Base-by-base conservation (phyloP, 768 basidiomycete genomes). In the Tricholoma saponaceum region DNA sequence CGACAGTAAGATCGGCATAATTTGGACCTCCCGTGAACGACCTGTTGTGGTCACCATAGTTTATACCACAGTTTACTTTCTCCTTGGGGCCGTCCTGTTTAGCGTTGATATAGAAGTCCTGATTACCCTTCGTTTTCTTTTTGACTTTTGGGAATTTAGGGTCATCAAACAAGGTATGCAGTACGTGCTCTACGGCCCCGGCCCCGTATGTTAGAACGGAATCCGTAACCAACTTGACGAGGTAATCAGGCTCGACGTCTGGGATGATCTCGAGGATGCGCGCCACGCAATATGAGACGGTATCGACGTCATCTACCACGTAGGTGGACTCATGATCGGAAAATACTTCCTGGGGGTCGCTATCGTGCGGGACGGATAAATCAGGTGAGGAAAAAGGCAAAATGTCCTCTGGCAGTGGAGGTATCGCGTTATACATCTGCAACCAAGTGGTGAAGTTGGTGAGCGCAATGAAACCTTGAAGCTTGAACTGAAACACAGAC, bases 1-100 rank as follows among this genome's bases (percentile, higher is more conserved):
- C 85, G 65, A 87, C 23, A 2, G 82, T 78, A 3, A 85, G 68
- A 0, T 77, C 72, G 6, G 65, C 57, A 65, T 90, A 89, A 20
- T 70, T 57, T 3, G 61, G 57, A 0, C 81, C 79, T 22, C 74
- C 76, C 3, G 65, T 60, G 61, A 67, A 72, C 5, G 64, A 63
- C 23, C 87, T 74, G 8, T 82, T 76, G 49, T 67, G 71, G 64
- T 66, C 75, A 26, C 67, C 72, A 65, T 85, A 86, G 64, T 89
- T 85, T 10, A 83, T 18, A 41, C 39, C 18, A 41, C 18, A 18
- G 8, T 20, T 20, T 9, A 6, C 6, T 9, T 18, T 20, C 1
- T 20, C 39, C 39, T 5, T 1, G 3, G n/a, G 0, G 8, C n/a
- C n/a, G 5, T 5, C n/a, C n/a, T 39, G 5, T 13, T 35, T 16